Percentiles rank a stretch among this genome's conserved stretches.
phyloP scores from a whole-genome alignment of 192 early-diverging fungal genomes.

The Entomortierella beljakovae region DNA sequence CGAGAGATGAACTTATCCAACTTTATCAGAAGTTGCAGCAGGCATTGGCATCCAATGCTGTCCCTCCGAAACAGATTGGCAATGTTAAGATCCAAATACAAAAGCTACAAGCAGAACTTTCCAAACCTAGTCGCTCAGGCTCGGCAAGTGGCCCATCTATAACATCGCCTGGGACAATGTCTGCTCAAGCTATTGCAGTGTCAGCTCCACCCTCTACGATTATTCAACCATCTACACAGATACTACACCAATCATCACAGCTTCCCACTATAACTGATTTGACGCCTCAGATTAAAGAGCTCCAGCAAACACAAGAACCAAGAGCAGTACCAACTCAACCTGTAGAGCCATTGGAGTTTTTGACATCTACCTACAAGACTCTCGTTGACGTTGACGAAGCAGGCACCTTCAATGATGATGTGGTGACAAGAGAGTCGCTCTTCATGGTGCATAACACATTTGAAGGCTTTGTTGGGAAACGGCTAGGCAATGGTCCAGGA shows the following conservation, averaged over 20 bases:
- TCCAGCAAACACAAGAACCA: constrained; percentile 27
- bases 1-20: constrained; percentile 30
- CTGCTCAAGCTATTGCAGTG: background rate
- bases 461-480: constrained; percentile 53
- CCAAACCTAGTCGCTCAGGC: constrained; percentile 22
- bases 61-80: constrained; percentile 3
- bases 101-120: constrained; percentile 24
- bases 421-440: background rate
- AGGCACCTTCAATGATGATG: constrained; percentile 1
- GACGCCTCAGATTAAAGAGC: constrained; percentile 25
- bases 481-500: constrained; percentile 35
- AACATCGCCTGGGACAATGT: background rate
- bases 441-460: constrained; percentile 36
- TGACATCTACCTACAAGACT: constrained; percentile 27
- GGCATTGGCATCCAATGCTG: constrained; percentile 6
- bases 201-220: background rate
- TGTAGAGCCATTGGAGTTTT: constrained; percentile 31
- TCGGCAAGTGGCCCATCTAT: background rate
- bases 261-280: background rate
- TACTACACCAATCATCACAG: background rate
- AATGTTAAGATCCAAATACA: constrained; percentile 29
- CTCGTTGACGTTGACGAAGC: constrained; percentile 19
- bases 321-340: constrained; percentile 7
- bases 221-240: background rate
- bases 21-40: constrained; percentile 11